phyloP scores from a whole-genome alignment of 371 early-diverging fungal genomes.

The Haplosporangium sp. region DNA sequence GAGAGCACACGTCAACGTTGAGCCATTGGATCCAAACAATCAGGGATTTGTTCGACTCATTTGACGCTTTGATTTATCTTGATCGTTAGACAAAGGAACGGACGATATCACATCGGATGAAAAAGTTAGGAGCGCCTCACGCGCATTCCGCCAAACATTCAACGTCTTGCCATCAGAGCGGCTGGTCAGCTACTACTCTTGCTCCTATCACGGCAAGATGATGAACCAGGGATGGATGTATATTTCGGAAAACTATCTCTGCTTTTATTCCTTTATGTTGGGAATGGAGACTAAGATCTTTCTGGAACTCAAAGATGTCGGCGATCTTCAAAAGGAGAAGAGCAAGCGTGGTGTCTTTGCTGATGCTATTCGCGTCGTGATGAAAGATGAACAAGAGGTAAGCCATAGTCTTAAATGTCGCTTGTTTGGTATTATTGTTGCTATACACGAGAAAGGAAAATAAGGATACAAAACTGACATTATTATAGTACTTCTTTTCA shows the following conservation, averaged over 20 bases:
- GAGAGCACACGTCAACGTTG: no score
- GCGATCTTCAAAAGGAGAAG: slow-evolving; percentile 85
- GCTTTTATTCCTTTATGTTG: slow-evolving; percentile 95
- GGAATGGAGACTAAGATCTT: slow-evolving; percentile 93
- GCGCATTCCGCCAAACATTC: slow-evolving; percentile 93
- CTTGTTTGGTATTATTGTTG: neutral
- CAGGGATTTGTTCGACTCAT: neutral
- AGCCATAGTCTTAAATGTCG: neutral
- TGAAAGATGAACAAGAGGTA: slow-evolving; percentile 84
- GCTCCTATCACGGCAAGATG: slow-evolving; percentile 86
- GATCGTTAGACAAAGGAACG: slow-evolving; percentile 67
- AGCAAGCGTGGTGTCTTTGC: slow-evolving; percentile 91
- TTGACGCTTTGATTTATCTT: neutral
- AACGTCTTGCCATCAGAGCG: slow-evolving; percentile 83
- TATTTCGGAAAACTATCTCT: slow-evolving; percentile 90
- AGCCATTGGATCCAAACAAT: no score
- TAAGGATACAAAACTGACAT: neutral
- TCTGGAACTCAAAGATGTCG: slow-evolving; percentile 90
- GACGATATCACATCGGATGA: slow-evolving; percentile 87
- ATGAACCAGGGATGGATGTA: slow-evolving; percentile 98
- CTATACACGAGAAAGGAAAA: neutral
- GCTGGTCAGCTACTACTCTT: slow-evolving; percentile 95
- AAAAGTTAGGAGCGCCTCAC: slow-evolving; percentile 87
- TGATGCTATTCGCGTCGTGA: slow-evolving; percentile 88
- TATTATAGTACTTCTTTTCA: slow-evolving; percentile 82